Percentiles rank a stretch among this genome's conserved stretches.
These are phyloP conservation scores for Cutaneotrichosporon arboriforme DNA, from an alignment of 1,284 basidiomycete genomes.

Conservation along the genomic window DNA sequence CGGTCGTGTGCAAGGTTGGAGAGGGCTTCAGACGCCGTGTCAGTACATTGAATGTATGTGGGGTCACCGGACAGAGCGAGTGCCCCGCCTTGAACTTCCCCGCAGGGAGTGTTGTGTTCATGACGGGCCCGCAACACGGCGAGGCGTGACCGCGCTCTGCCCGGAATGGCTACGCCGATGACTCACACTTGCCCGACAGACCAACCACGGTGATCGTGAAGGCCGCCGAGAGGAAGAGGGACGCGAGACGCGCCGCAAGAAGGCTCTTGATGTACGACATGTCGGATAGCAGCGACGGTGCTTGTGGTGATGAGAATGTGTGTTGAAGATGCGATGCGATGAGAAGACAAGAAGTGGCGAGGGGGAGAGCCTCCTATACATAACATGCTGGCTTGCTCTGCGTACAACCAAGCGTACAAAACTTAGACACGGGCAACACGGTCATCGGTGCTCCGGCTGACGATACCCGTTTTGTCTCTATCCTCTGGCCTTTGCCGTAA, in stretches of 20 bases:
- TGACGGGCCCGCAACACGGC: background rate
- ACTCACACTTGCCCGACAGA: slow-evolving; percentile 13
- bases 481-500: too few relatives aligned
- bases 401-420: too few relatives aligned
- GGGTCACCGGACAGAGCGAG: background rate
- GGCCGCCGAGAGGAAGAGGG: slow-evolving; percentile 7
- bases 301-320: background rate
- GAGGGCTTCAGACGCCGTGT: slow-evolving; percentile 4
- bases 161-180: background rate
- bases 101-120: background rate
- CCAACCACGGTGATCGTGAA: slow-evolving; percentile 11
- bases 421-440: too few relatives aligned
- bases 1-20: slow-evolving; percentile 4
- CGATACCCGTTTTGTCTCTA: too few relatives aligned
- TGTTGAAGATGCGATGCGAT: background rate
- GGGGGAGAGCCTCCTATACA: background rate
- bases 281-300: background rate
- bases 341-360: background rate
- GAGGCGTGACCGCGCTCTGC: background rate
- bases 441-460: too few relatives aligned
- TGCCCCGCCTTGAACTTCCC: background rate
- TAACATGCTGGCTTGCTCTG: too few relatives aligned
- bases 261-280: slow-evolving; percentile 11
- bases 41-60: background rate
- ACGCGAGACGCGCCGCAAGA: slow-evolving; percentile 7